Evolutionary conservation across 2,329 filamentous ascomycete species (phyloP).

Genomic region (Cadophora sp.): DNA sequence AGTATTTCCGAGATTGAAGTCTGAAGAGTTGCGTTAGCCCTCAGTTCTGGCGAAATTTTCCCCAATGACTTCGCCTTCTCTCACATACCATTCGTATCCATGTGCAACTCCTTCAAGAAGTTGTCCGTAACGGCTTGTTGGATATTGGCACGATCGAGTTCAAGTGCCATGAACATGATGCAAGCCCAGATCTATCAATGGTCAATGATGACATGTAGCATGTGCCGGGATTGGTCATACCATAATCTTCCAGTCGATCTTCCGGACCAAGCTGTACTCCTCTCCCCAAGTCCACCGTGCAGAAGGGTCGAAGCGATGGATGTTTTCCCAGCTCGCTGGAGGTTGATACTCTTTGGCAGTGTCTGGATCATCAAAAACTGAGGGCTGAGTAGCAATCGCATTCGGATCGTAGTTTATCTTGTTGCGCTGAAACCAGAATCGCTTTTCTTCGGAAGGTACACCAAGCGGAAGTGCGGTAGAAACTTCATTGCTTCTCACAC

Average conservation of each 20-base stretch:
- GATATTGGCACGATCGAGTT: constrained; percentile 67
- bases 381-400: constrained; percentile 39
- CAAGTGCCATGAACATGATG: constrained; percentile 66
- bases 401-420: constrained; percentile 35
- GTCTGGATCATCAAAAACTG: constrained; percentile 41
- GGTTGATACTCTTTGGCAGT: constrained; percentile 39
- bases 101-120: constrained; percentile 59
- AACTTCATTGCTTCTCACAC: not conserved
- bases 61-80: not conserved
- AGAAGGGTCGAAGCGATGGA: constrained; percentile 39
- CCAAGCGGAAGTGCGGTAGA: constrained; percentile 24
- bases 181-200: constrained; percentile 46
- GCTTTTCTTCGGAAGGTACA: constrained; percentile 32
- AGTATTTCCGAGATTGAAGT: constrained; percentile 55
- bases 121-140: constrained; percentile 60
- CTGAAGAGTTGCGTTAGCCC: constrained; percentile 35
- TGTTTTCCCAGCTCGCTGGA: constrained; percentile 37
- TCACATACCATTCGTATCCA: constrained; percentile 53
- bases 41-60: not conserved
- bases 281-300: constrained; percentile 41
- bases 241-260: constrained; percentile 45
- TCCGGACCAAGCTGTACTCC: constrained; percentile 39
- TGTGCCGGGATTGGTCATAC: constrained; percentile 18
- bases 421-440: constrained; percentile 38
- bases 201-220: not conserved